Percentiles rank a stretch among this genome's conserved stretches.
phyloP scores from a whole-genome alignment of 2,329 filamentous ascomycete species.

The Phaeoacremonium minimum region DNA sequence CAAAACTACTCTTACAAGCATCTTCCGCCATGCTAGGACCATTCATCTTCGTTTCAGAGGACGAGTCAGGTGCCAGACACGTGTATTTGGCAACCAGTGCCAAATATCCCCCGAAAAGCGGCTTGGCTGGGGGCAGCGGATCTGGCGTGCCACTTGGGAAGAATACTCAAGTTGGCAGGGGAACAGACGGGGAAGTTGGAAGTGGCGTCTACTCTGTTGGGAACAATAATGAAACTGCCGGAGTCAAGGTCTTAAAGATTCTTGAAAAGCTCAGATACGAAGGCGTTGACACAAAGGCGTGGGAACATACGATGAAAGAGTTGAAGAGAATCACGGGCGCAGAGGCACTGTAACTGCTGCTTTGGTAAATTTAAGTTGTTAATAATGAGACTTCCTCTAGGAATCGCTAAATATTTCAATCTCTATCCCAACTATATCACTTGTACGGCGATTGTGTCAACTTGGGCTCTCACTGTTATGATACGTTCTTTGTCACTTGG shows the following conservation, averaged over 20 bases:
- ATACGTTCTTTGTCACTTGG: no score
- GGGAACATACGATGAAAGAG: slow-evolving; percentile 28
- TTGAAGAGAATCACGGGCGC: slow-evolving; percentile 24
- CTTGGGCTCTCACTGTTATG: no score
- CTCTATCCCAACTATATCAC: no score
- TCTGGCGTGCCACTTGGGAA: slow-evolving; percentile 16
- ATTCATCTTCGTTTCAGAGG: slow-evolving; percentile 16
- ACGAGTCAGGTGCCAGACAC: slow-evolving; percentile 32
- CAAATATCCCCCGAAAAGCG: slow-evolving; percentile 19
- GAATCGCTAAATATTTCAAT: no score
- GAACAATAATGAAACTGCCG: slow-evolving; percentile 22
- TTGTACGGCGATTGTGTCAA: no score
- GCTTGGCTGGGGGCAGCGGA: slow-evolving; percentile 13
- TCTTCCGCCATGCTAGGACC: slow-evolving; percentile 7
- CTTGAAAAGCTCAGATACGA: slow-evolving; percentile 19
- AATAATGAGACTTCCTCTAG: no score
- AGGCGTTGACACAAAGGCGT: slow-evolving; percentile 24
- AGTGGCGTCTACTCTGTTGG: slow-evolving; percentile 33
- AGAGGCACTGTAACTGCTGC: neutral
- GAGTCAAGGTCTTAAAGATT: slow-evolving; percentile 17
- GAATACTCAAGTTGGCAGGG: slow-evolving; percentile 18
- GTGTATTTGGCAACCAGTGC: slow-evolving; percentile 29
- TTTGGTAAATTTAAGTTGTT: neutral
- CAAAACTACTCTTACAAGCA: slow-evolving; percentile 11
- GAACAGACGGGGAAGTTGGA: slow-evolving; percentile 22